Conservation (phyloP, 2,329 filamentous ascomycete species). For the Aspergillus floridensis region DNA sequence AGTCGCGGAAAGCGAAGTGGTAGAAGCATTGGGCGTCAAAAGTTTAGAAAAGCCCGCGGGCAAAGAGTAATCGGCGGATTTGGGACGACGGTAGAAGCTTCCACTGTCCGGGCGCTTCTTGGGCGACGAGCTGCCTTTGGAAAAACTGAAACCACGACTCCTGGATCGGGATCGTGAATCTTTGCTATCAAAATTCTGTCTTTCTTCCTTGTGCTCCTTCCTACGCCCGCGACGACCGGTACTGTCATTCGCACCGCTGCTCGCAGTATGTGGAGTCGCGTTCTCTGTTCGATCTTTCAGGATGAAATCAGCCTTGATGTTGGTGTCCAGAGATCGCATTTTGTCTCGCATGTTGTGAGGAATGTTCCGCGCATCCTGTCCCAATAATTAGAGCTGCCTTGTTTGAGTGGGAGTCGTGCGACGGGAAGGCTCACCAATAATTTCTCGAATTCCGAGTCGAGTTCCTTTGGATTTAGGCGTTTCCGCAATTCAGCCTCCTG, state of each 20-base stretch:
- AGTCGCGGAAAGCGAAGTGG: conserved; percentile 56
- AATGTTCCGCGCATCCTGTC: conserved; percentile 83
- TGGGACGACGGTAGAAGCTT: conserved; percentile 65
- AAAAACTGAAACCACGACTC: conserved; percentile 77
- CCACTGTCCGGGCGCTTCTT: conserved; percentile 72
- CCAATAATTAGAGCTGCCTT: conserved; percentile 5
- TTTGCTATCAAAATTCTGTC: conserved; percentile 45
- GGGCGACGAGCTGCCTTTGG: conserved; percentile 65
- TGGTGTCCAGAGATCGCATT: conserved; percentile 83
- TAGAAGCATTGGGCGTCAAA: conserved; percentile 54
- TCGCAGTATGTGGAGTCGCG: conserved; percentile 49
- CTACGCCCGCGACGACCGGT: conserved; percentile 40
- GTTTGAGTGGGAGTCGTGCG: no score
- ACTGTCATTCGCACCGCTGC: conserved; percentile 26
- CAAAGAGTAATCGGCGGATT: conserved; percentile 68
- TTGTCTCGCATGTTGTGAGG: conserved; percentile 91
- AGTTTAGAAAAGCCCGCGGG: conserved; percentile 57
- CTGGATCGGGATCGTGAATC: conserved; percentile 53
- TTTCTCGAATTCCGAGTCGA: conserved; percentile 62
- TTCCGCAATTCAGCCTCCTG: conserved; percentile 46
- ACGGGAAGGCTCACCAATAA: conserved; percentile 51
- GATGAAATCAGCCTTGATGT: conserved; percentile 95
- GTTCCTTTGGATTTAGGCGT: conserved; percentile 50
- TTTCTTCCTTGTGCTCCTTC: conserved; percentile 42
- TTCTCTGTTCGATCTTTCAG: conserved; percentile 78